A percentile compares a stretch with the other conserved stretches of the same genome.
Evolutionary conservation across 2,329 filamentous ascomycete species (phyloP).

Genomic region (Beauveria sp.): DNA sequence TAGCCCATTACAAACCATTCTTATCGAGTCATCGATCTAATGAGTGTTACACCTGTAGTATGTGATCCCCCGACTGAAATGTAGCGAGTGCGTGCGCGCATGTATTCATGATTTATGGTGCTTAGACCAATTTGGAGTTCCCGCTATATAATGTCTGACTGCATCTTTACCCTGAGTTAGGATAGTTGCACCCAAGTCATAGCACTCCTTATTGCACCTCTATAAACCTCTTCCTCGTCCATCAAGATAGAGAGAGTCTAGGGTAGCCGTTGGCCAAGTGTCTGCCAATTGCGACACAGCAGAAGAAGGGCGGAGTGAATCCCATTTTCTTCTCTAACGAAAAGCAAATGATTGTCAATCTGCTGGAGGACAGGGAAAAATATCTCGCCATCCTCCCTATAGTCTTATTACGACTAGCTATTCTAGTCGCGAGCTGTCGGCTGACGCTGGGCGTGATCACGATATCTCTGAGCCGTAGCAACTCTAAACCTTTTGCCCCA

Average conservation of each 20-base stretch:
- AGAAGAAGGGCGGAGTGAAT: too few species aligned
- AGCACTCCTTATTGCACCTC: constrained; percentile 6
- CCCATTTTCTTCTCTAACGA: too few species aligned
- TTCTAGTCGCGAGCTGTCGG: neutral
- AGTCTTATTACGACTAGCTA: neutral
- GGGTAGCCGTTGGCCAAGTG: too few species aligned
- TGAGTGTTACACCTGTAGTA: neutral
- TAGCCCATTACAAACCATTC: too few species aligned
- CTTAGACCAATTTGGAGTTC: constrained; percentile 4
- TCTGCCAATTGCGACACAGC: too few species aligned
- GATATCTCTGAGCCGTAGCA: neutral
- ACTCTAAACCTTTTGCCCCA: constrained; percentile 21
- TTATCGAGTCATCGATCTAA: too few species aligned
- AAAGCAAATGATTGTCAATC: too few species aligned
- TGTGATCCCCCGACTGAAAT: neutral
- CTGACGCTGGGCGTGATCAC: neutral
- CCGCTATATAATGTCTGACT: constrained; percentile 2
- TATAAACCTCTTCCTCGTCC: constrained; percentile 5
- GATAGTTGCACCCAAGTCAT: neutral
- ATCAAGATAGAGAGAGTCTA: neutral
- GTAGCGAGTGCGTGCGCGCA: neutral
- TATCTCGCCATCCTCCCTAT: neutral
- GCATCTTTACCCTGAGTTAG: neutral
- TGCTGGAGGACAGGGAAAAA: too few species aligned
- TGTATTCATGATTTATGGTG: constrained; percentile 8